These are phyloP conservation scores for Cornus florida DNA, from an alignment of 148 eudicot species.

Conservation along the genomic window DNA sequence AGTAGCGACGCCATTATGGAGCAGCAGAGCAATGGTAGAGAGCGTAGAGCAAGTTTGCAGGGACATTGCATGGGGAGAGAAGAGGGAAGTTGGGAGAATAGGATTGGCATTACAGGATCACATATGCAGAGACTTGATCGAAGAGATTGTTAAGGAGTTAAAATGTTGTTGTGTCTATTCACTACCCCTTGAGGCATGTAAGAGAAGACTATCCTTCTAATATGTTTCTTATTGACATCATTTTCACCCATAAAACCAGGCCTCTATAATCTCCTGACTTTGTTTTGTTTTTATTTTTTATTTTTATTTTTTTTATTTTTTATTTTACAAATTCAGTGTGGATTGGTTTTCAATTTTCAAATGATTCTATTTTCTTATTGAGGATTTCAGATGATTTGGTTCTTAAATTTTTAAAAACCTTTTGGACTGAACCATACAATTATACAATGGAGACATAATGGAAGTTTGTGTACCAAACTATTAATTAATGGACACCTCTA, in stretches of 20 bases:
- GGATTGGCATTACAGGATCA: conserved; percentile 54
- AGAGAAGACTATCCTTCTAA: conserved; percentile 52
- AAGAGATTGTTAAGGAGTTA: conserved; percentile 45
- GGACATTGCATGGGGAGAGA: conserved; percentile 49
- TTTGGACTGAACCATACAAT: too few species aligned
- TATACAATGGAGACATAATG: too few species aligned
- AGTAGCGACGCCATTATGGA: conserved; percentile 17
- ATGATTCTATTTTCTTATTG: too few species aligned
- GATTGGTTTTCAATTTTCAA: too few species aligned
- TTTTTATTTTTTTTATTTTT: too few species aligned
- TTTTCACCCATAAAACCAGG: not conserved
- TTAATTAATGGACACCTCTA: too few species aligned
- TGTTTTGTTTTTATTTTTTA: too few species aligned
- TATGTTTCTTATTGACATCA: not conserved
- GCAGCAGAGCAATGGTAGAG: conserved; percentile 37
- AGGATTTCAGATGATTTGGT: too few species aligned
- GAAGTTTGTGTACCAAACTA: too few species aligned
- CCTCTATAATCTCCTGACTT: not conserved
- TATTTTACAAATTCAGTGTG: too few species aligned
- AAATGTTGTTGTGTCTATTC: not conserved
- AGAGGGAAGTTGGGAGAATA: conserved; percentile 44
- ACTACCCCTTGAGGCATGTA: conserved; percentile 44
- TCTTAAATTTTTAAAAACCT: too few species aligned
- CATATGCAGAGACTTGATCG: conserved; percentile 56
- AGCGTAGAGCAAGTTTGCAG: conserved; percentile 59